Conservation (phyloP, 306 rosid species). For the Prunus fruticosa region DNA sequence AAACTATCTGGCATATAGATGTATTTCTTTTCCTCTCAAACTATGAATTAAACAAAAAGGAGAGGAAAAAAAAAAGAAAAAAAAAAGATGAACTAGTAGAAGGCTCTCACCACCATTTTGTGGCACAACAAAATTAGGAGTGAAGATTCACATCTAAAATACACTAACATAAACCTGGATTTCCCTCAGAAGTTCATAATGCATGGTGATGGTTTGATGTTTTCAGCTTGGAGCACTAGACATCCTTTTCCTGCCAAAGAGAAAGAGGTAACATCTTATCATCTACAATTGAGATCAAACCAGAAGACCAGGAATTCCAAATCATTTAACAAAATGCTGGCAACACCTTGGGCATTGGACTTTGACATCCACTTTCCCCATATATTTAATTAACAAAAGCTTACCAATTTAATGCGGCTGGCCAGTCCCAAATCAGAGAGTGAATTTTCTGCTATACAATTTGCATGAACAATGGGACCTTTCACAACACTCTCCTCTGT, state of each 20-base stretch:
- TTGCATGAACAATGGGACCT: conserved; percentile 79
- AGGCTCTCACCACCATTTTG: conserved; percentile 41
- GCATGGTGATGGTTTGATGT: conserved; percentile 18
- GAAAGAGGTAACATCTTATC: conserved; percentile 22
- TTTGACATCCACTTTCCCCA: background rate
- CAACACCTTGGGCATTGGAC: background rate
- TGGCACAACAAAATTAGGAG: conserved; percentile 39
- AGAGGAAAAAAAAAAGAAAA: background rate
- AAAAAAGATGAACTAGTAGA: conserved; percentile 20
- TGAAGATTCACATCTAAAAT: conserved; percentile 29
- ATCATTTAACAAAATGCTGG: background rate
- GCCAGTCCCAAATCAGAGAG: conserved; percentile 41
- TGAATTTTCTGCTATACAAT: conserved; percentile 55
- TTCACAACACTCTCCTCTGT: conserved; percentile 18
- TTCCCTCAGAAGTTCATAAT: conserved; percentile 29
- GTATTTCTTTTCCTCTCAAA: conserved; percentile 22
- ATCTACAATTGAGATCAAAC: background rate
- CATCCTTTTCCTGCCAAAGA: conserved; percentile 54
- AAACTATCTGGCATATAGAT: conserved; percentile 28
- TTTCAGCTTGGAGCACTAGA: conserved; percentile 15
- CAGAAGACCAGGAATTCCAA: background rate
- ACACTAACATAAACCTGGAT: conserved; percentile 43
- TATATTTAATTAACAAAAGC: conserved; percentile 7
- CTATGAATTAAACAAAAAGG: conserved; percentile 12
- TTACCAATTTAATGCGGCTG: conserved; percentile 47